Evolutionary conservation across 495 filamentous ascomycete species (phyloP), one percentile per base, ranked within the genome.

Genomic region (Emericellopsis terricola): DNA sequence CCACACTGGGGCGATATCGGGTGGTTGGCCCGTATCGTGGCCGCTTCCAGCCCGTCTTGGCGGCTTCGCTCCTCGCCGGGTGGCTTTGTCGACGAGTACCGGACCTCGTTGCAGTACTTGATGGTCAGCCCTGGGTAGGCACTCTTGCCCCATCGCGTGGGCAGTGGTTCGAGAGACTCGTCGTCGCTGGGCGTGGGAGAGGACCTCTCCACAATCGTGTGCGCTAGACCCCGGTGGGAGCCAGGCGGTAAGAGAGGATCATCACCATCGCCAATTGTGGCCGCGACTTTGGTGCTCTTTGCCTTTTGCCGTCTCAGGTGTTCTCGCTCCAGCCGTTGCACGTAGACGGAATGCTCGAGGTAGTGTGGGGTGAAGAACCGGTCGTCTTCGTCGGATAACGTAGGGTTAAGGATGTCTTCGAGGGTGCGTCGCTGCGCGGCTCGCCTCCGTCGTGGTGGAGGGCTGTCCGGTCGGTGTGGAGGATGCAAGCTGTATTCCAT

Each of bases 1-100:
- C 89, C 89, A 43, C 79, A 85, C 51, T 91, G 74, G 30, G 74
- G 65, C n/a, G 89, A 81, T 76, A 97, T 94, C 17, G 74, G 72
- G 52, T 86, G 65, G 46, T 99, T 81, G 23, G 91, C 72, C 21
- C 89, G 76, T 39, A 93, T 68, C 11, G 83, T 70, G 23, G 73
- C 83, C 33, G 83, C 82, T 47, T 94, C 89, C 49, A 84, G 78
- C 21, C 93, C 81, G n/a, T n/a, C n/a, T n/a, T n/a, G n/a, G n/a
- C n/a, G n/a, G n/a, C n/a, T n/a, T n/a, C n/a, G n/a, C 36, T 52
- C 49, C 28, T 60, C 60, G 37, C 51, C 45, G 16, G 45, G 29
- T 34, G 29, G 43, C 35, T 49, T 51, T 42, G 46, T 33, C 15
- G 62, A 60, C 21, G 54, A 55, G 47, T 82, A 91, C 39, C 78